Evolutionary conservation across 2,329 filamentous ascomycete species (phyloP).

Genomic region (Talaromyces sp.): DNA sequence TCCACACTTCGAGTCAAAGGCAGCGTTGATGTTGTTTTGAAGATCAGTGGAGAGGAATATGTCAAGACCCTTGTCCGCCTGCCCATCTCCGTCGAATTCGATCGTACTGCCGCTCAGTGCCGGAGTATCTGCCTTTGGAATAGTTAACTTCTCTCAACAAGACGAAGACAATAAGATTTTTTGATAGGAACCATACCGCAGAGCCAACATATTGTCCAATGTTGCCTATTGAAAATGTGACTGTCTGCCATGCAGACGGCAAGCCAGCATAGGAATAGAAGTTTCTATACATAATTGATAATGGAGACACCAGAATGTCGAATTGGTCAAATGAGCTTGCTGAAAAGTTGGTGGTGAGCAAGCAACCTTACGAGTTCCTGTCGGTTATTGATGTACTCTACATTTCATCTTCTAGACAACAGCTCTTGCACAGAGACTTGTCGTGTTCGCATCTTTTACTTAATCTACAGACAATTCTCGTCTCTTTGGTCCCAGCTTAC

Average conservation of each 20-base stretch:
- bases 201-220: constrained; percentile 2
- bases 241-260: not conserved
- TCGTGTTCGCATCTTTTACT: too few species aligned
- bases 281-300: not conserved
- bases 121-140: too few species aligned
- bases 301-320: not conserved
- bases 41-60: not conserved
- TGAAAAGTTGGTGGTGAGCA: not conserved
- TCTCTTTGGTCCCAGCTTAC: too few species aligned
- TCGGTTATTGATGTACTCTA: not conserved
- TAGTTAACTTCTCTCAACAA: too few species aligned
- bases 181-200: too few species aligned
- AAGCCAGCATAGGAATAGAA: not conserved
- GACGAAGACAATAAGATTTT: too few species aligned
- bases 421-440: too few species aligned
- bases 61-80: too few species aligned
- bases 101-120: too few species aligned
- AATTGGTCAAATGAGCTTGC: too few species aligned
- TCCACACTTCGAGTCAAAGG: constrained; percentile 1
- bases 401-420: not conserved
- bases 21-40: not conserved
- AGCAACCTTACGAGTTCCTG: not conserved
- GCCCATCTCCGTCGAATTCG: too few species aligned
- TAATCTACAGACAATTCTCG: too few species aligned
- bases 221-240: not conserved